Conservation (phyloP, 1,284 basidiomycete genomes). For the Cutaneotrichosporon mucoides region DNA sequence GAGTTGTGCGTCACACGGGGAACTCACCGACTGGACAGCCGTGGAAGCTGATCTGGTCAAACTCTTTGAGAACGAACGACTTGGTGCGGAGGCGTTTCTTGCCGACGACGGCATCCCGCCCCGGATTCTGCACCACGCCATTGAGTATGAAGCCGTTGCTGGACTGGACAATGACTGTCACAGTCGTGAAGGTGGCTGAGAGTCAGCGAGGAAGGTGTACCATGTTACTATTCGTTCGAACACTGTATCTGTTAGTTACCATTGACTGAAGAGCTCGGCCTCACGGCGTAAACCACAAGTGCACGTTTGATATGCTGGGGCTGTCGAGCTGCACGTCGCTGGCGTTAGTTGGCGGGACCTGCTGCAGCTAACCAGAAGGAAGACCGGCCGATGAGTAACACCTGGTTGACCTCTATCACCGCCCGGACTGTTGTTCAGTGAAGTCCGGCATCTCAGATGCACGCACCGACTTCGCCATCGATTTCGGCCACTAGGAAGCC, state of each 20-base stretch:
- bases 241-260: background rate
- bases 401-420: background rate
- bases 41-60: slow-evolving; percentile 7
- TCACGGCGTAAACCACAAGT: slow-evolving; percentile 21
- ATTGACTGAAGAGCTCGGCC: background rate
- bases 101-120: slow-evolving; percentile 36
- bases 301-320: slow-evolving; percentile 11
- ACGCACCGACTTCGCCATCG: background rate
- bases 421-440: background rate
- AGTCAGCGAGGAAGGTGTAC: slow-evolving; percentile 6
- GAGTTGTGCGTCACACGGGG: background rate
- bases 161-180: slow-evolving; percentile 60
- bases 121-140: slow-evolving; percentile 55
- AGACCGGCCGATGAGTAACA: background rate
- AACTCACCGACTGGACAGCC: background rate
- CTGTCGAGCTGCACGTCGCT: background rate
- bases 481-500: background rate
- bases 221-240: background rate
- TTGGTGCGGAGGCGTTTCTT: background rate
- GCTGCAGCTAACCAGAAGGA: no score
- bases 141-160: slow-evolving; percentile 73
- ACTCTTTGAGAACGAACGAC: slow-evolving; percentile 11
- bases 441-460: no score
- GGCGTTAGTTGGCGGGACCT: background rate
- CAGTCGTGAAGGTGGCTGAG: slow-evolving; percentile 10